phyloP scores from a whole-genome alignment of 2,329 filamentous ascomycete species.

The Xylariaceae sp. region DNA sequence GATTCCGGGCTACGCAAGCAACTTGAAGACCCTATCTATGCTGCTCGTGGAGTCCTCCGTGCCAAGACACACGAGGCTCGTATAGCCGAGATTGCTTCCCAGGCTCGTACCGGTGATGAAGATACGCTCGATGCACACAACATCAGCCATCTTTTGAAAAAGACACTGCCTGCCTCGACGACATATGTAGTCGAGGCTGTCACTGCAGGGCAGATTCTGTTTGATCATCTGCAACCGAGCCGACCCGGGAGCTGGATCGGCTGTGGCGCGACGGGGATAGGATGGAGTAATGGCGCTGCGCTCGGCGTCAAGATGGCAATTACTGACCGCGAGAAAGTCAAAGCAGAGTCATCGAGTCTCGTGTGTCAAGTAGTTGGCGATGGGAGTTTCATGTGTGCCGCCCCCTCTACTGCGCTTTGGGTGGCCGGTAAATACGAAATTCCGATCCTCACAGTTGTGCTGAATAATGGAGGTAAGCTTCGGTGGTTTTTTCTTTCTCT shows the following conservation, averaged over 20 bases:
- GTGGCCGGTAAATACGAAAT: constrained; percentile 44
- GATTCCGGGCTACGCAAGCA: constrained; percentile 2
- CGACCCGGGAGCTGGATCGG: constrained; percentile 74
- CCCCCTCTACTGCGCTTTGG: constrained; percentile 47
- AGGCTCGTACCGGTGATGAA: constrained; percentile 15
- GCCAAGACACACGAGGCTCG: constrained; percentile 18
- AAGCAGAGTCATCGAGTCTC: constrained; percentile 33
- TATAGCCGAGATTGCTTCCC: constrained; percentile 21
- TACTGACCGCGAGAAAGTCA: constrained; percentile 42
- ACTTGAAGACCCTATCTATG: constrained; percentile 30
- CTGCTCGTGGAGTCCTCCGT: constrained; percentile 11
- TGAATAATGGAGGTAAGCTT: constrained; percentile 47
- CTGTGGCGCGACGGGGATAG: constrained; percentile 74
- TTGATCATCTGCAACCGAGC: constrained; percentile 66
- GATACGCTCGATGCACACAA: constrained; percentile 23
- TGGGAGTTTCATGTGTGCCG: constrained; percentile 46
- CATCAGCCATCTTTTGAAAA: constrained; percentile 22
- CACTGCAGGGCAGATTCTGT: constrained; percentile 63
- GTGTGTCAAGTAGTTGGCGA: constrained; percentile 49
- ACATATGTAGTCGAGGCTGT: constrained; percentile 78
- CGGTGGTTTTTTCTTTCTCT: neutral
- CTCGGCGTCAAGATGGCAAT: constrained; percentile 73
- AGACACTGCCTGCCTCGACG: constrained; percentile 15
- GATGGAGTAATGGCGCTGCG: constrained; percentile 74
- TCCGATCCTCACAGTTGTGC: constrained; percentile 44